phyloP scores from a whole-genome alignment of 768 basidiomycete genomes.

The Pleurotus tuoliensis region DNA sequence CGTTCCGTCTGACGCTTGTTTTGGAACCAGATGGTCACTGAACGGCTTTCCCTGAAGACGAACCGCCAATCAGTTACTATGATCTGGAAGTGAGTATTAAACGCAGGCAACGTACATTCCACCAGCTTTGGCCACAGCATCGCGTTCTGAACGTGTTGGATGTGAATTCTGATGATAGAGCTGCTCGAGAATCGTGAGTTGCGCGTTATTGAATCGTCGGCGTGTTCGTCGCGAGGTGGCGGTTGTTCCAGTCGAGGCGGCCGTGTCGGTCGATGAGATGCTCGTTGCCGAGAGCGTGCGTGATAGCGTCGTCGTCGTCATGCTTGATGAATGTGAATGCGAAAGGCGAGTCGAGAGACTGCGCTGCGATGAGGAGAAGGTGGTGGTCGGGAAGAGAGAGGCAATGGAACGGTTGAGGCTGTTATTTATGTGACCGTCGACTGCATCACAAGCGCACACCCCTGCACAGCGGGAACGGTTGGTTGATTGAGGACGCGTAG shows the following conservation, averaged over 20 bases:
- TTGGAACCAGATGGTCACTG: conserved; percentile 82
- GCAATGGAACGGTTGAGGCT: neutral
- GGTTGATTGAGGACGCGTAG: neutral
- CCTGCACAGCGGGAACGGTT: neutral
- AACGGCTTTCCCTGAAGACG: conserved; percentile 53
- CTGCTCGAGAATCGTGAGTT: conserved; percentile 70
- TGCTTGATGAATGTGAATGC: neutral
- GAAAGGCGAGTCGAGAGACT: too few species aligned
- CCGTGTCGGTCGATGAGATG: neutral
- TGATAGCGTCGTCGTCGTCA: neutral
- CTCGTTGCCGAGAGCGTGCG: conserved; percentile 6
- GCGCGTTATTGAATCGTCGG: conserved; percentile 63
- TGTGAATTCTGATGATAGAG: conserved; percentile 71
- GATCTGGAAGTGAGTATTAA: conserved; percentile 7
- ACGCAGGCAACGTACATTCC: conserved; percentile 51
- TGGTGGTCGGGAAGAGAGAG: neutral
- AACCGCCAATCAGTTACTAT: conserved; percentile 8
- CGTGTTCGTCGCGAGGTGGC: conserved; percentile 42
- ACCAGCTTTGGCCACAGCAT: conserved; percentile 54
- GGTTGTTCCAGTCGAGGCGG: neutral
- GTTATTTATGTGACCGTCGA: neutral
- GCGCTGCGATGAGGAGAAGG: neutral
- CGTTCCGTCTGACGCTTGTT: conserved; percentile 74
- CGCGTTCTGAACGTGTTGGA: conserved; percentile 72
- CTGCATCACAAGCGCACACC: neutral